Percentiles rank a stretch among this genome's conserved stretches.
Evolutionary conservation across 441 rosid genomes (phyloP).

Genomic region (Gossypium schwendimanii): DNA sequence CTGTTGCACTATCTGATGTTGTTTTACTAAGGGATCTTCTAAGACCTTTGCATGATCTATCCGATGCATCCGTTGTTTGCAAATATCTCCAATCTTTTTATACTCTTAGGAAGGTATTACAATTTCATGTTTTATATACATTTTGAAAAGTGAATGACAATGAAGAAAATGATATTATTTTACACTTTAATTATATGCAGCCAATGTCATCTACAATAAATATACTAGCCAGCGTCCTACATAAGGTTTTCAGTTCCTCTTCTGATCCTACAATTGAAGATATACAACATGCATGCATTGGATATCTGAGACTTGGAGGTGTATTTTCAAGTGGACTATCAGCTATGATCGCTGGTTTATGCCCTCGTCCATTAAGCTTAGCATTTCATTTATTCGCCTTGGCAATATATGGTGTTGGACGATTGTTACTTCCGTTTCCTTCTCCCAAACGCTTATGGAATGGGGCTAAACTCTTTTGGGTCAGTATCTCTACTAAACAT

Average conservation of each 20-base stretch:
- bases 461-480: too few species aligned
- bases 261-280: constrained; percentile 7
- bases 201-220: background rate
- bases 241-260: background rate
- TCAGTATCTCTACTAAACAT: too few species aligned
- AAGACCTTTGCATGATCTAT: background rate
- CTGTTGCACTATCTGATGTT: background rate
- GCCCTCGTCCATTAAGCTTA: too few species aligned
- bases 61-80: background rate
- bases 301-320: constrained; percentile 5
- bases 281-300: too few species aligned
- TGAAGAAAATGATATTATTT: background rate
- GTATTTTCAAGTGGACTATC: background rate
- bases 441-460: too few species aligned
- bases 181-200: background rate
- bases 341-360: background rate
- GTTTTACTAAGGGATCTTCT: background rate
- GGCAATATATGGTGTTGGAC: constrained; percentile 11
- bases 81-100: background rate
- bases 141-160: background rate
- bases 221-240: constrained; percentile 9
- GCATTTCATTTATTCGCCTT: background rate
- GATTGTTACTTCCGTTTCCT: background rate
- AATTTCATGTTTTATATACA: background rate
- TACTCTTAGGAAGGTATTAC: background rate